Conservation (phyloP, 2,329 filamentous ascomycete species). For the Claviceps sp. region DNA sequence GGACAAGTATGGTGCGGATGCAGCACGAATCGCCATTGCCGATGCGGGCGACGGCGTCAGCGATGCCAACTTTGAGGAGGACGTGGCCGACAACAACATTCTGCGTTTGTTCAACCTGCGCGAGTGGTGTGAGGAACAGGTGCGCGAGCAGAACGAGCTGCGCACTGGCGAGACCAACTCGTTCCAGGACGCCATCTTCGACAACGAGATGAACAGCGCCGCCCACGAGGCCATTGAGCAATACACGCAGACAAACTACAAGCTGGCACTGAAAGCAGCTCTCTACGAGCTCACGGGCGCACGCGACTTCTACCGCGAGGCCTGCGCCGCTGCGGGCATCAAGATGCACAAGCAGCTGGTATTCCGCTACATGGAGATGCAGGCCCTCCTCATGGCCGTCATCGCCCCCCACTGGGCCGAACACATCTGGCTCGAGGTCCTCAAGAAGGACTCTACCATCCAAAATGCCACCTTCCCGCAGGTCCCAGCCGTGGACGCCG, state of each 20-base stretch:
- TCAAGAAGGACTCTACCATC: constrained; percentile 62
- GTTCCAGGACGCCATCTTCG: constrained; percentile 81
- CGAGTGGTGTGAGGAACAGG: constrained; percentile 84
- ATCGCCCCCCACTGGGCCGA: constrained; percentile 91
- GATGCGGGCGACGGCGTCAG: constrained; percentile 90
- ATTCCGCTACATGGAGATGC: constrained; percentile 70
- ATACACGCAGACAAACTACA: constrained; percentile 67
- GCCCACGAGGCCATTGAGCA: constrained; percentile 67
- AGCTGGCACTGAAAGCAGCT: constrained; percentile 67
- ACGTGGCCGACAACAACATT: constrained; percentile 83
- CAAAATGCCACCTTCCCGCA: constrained; percentile 52
- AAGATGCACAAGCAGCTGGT: constrained; percentile 79
- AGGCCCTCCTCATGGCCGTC: constrained; percentile 68
- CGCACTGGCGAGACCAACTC: constrained; percentile 61
- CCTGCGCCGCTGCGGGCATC: constrained; percentile 59
- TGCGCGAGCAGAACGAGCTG: constrained; percentile 53
- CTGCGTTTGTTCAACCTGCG: constrained; percentile 68
- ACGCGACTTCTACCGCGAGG: constrained; percentile 82
- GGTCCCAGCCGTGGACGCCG: constrained; percentile 49
- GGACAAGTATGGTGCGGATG: constrained; percentile 89
- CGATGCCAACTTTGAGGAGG: constrained; percentile 95
- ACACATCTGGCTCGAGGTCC: constrained; percentile 84
- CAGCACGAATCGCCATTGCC: constrained; percentile 77
- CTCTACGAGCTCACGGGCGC: constrained; percentile 87
- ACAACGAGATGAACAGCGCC: constrained; percentile 81